Percentiles rank a stretch among this genome's conserved stretches.
phyloP scores from a whole-genome alignment of 2,329 filamentous ascomycete genomes.

The Stachybotrys chartarum region DNA sequence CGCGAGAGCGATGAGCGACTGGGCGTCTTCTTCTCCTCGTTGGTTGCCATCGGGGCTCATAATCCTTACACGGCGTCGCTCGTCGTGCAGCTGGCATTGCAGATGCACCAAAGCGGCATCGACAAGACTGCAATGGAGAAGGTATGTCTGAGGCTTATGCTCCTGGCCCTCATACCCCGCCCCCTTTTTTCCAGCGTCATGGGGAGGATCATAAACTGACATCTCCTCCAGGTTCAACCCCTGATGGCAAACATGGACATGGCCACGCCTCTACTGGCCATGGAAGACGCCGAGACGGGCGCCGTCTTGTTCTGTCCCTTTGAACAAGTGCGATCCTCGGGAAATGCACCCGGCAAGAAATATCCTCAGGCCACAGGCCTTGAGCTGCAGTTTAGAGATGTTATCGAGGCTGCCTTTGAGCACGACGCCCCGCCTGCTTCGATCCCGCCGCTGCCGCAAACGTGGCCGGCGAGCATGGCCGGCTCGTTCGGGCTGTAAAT shows the following conservation, averaged over 20 bases:
- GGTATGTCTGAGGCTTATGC: too few species aligned
- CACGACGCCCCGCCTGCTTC: background rate
- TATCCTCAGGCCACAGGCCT: background rate
- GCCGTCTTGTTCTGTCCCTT: background rate
- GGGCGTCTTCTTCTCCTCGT: slow-evolving; percentile 59
- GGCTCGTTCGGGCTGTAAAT: background rate
- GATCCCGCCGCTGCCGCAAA: background rate
- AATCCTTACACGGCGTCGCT: slow-evolving; percentile 64
- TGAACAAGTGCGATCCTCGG: background rate
- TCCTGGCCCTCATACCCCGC: background rate
- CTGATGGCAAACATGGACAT: background rate
- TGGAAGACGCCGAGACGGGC: background rate
- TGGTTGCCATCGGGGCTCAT: slow-evolving; percentile 56
- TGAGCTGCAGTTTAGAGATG: background rate
- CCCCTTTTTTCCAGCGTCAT: background rate
- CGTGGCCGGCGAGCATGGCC: background rate
- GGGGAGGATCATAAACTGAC: background rate
- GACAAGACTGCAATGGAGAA: slow-evolving; percentile 15
- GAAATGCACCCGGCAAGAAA: background rate
- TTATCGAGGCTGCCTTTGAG: background rate
- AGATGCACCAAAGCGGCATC: slow-evolving; percentile 39
- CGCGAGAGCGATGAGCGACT: slow-evolving; percentile 41
- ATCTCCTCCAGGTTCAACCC: background rate
- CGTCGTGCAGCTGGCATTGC: slow-evolving; percentile 60
- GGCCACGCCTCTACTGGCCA: background rate